Percentiles rank a stretch among this genome's conserved stretches.
Evolutionary conservation across 257 asterid species (phyloP).

Genomic region (Solanum pinnatisectum): DNA sequence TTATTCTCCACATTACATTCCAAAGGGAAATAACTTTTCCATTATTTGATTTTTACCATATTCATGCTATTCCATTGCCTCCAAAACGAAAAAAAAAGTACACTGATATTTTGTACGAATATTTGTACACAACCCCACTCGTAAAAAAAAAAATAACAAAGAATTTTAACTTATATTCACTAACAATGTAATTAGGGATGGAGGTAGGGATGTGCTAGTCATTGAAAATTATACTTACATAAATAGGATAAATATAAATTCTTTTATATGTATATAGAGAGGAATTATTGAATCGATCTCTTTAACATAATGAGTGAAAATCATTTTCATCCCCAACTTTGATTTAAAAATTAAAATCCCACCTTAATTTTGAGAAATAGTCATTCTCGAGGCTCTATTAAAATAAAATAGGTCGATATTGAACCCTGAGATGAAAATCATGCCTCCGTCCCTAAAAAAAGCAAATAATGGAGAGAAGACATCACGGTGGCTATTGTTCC

Average conservation of each 20-base stretch:
- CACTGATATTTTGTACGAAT: neutral
- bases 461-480: neutral
- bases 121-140: neutral
- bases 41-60: neutral
- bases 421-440: neutral
- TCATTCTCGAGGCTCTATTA: neutral
- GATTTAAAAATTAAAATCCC: too few species aligned
- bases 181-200: neutral
- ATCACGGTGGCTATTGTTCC: neutral
- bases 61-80: neutral
- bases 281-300: neutral
- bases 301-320: neutral
- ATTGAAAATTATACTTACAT: neutral
- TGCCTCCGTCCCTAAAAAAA: neutral
- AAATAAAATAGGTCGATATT: neutral
- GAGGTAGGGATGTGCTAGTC: neutral
- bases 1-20: constrained; percentile 5
- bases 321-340: neutral
- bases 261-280: neutral
- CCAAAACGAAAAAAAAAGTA: neutral
- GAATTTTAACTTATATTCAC: neutral
- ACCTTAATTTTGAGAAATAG: too few species aligned
- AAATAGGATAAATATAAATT: neutral
- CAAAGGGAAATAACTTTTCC: neutral
- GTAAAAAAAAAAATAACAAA: neutral